A percentile compares a stretch with the other conserved stretches of the same genome.
Evolutionary conservation across 306 rosid genomes (phyloP).

Genomic region (Vigna reflexopilosa): DNA sequence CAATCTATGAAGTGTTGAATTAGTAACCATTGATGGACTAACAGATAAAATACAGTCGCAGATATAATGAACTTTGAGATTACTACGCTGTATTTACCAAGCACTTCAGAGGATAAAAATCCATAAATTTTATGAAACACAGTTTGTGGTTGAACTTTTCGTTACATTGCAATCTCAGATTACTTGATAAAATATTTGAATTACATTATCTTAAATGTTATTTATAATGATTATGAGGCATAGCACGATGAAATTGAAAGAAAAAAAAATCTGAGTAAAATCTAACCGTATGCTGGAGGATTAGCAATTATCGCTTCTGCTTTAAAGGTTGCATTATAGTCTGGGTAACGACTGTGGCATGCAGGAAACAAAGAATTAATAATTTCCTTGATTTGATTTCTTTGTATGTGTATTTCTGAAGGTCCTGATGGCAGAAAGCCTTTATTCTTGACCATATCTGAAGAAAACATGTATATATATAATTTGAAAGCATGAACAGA

Average conservation of each 20-base stretch:
- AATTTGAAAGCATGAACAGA: conserved; percentile 29
- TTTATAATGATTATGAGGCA: conserved; percentile 22
- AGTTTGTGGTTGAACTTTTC: conserved; percentile 24
- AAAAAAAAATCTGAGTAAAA: conserved; percentile 24
- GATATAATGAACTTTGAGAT: conserved; percentile 9
- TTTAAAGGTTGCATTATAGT: conserved; percentile 60
- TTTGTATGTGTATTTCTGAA: conserved; percentile 86
- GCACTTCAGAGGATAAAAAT: conserved; percentile 18
- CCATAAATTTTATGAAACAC: conserved; percentile 25
- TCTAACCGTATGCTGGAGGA: conserved; percentile 96
- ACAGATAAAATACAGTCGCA: conserved; percentile 8
- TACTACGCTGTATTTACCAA: conserved; percentile 12
- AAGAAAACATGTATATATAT: conserved; percentile 36
- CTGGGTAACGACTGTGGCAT: conserved; percentile 75
- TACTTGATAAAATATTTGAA: conserved; percentile 32
- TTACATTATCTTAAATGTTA: conserved; percentile 8
- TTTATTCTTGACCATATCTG: conserved; percentile 99
- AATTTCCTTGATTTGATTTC: conserved; percentile 77
- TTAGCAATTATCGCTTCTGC: conserved; percentile 94
- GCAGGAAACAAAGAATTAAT: conserved; percentile 82
- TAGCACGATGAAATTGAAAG: neutral
- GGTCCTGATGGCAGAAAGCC: conserved; percentile 97
- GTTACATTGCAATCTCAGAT: conserved; percentile 24
- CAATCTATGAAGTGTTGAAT: conserved; percentile 18
- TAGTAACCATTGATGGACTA: conserved; percentile 9